Conservation (phyloP, 108 stramenopile species). For the Nannochloropsis gaditana region DNA sequence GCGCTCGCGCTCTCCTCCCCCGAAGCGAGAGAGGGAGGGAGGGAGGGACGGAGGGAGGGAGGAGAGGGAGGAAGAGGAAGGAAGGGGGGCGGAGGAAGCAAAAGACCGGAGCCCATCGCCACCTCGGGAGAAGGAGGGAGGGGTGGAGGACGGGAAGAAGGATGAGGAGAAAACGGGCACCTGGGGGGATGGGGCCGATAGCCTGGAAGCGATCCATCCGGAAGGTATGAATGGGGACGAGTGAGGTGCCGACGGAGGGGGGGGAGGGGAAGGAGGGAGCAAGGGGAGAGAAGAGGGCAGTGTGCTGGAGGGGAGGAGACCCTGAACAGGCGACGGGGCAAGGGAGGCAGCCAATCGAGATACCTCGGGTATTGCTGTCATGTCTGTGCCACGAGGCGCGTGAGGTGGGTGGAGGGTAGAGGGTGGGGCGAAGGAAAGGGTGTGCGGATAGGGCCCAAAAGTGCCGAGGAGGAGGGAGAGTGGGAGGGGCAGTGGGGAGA, state of each 20-base stretch:
- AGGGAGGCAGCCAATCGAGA: neutral
- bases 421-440: too few species aligned
- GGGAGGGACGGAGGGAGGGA: too few species aligned
- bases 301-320: neutral
- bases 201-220: neutral
- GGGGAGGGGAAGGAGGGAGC: neutral
- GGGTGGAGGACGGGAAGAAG: neutral
- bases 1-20: too few species aligned
- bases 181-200: neutral
- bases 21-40: too few species aligned
- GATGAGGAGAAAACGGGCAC: neutral
- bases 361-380: neutral
- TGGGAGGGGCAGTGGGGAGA: neutral
- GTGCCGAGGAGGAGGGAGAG: too few species aligned
- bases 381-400: too few species aligned
- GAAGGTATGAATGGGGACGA: neutral
- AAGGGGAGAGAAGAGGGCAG: neutral
- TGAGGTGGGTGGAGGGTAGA: too few species aligned
- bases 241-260: neutral
- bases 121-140: neutral
- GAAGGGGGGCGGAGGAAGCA: too few species aligned
- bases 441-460: too few species aligned
- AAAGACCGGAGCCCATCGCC: too few species aligned
- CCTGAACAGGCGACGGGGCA: neutral
- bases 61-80: too few species aligned